Conservation (phyloP, 306 rosid genomes). For the Hippophae gyantsensis region DNA sequence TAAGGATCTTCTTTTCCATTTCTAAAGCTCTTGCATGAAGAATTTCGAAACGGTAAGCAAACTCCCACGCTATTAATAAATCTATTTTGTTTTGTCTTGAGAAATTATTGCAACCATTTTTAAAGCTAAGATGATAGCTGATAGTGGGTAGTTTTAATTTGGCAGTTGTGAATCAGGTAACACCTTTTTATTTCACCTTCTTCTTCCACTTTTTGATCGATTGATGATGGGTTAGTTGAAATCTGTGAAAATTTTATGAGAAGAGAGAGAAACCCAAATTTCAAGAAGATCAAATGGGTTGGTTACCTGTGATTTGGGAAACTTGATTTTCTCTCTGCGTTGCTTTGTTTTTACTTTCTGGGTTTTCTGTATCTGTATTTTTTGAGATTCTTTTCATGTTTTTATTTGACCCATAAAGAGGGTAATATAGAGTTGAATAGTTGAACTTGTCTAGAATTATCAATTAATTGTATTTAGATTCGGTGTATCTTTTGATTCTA, state of each 20-base stretch:
- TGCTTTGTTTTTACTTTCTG: not conserved
- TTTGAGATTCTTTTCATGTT: conserved; percentile 15
- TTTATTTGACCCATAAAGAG: not conserved
- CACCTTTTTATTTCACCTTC: conserved; percentile 13
- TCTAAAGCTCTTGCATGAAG: conserved; percentile 16
- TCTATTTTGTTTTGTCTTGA: conserved; percentile 5
- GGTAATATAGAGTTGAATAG: conserved; percentile 8
- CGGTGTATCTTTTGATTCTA: conserved; percentile 17
- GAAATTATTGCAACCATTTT: conserved; percentile 1
- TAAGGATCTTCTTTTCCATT: conserved; percentile 28
- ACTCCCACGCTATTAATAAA: conserved; percentile 6
- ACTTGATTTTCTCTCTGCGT: conserved; percentile 16
- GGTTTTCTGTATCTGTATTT: conserved; percentile 9
- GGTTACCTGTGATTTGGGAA: conserved; percentile 50
- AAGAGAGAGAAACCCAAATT: conserved; percentile 7
- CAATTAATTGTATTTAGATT: conserved; percentile 10
- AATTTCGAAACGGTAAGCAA: conserved; percentile 30
- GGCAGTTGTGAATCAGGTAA: conserved; percentile 26
- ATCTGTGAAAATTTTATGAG: conserved; percentile 32
- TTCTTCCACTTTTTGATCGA: conserved; percentile 3
- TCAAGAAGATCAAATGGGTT: conserved; percentile 33
- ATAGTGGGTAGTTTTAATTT: conserved; percentile 4
- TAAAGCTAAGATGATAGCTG: conserved; percentile 7
- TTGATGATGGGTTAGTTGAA: conserved; percentile 25
- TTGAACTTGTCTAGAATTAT: conserved; percentile 18